Percentiles rank a stretch among this genome's conserved stretches.
These are phyloP conservation scores for Coffea humblotiana DNA, from an alignment of 305 asterid species.

Conservation along the genomic window DNA sequence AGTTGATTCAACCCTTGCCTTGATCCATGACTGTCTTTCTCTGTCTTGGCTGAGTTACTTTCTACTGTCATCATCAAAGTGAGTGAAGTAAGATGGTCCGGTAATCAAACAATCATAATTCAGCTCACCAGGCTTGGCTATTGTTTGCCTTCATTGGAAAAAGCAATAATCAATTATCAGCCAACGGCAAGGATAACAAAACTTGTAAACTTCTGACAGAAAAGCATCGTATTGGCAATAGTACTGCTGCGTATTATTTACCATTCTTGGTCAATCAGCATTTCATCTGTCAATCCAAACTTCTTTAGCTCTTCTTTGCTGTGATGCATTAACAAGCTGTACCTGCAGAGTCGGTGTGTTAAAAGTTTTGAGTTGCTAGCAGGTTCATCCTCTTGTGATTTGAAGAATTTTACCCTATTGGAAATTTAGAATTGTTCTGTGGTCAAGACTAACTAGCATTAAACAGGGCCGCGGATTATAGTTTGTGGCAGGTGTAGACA, in stretches of 20 bases:
- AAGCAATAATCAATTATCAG: neutral
- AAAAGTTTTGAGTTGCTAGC: neutral
- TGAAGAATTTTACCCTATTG: too few species aligned
- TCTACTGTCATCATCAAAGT: constrained; percentile 39
- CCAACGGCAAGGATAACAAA: neutral
- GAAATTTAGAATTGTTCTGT: neutral
- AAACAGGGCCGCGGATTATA: too few species aligned
- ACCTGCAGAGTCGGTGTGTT: constrained; percentile 36
- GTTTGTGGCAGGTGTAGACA: neutral
- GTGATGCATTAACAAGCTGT: constrained; percentile 67
- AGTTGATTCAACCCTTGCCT: neutral
- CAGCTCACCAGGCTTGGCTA: constrained; percentile 73
- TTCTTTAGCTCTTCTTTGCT: constrained; percentile 50
- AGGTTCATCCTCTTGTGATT: neutral
- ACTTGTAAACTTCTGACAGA: neutral
- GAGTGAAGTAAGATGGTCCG: constrained; percentile 78
- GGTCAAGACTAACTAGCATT: too few species aligned
- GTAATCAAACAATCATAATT: constrained; percentile 62
- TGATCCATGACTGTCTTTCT: neutral
- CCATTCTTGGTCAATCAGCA: constrained; percentile 83
- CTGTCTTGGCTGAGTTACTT: neutral
- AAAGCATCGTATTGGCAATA: too few species aligned
- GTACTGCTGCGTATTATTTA: constrained; percentile 12
- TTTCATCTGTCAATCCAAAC: constrained; percentile 65
- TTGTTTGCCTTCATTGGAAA: constrained; percentile 53